phyloP scores from a whole-genome alignment of 257 asterid species.

The Solanum rostratum region DNA sequence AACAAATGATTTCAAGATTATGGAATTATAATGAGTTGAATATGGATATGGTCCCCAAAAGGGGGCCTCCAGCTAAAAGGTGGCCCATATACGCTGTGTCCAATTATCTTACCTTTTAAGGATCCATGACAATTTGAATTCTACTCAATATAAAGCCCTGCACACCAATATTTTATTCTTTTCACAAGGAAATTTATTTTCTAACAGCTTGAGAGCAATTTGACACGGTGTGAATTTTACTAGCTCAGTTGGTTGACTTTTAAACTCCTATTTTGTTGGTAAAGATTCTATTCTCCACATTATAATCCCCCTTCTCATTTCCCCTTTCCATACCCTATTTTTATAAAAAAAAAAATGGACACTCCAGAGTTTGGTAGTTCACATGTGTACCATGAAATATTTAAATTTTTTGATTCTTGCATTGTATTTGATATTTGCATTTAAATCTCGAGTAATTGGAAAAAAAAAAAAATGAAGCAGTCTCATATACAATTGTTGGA shows the following conservation, averaged over 20 bases:
- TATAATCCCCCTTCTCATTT: too few relatives aligned
- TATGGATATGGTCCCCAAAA: not conserved
- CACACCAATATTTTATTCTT: not conserved
- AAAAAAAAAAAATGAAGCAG: too few relatives aligned
- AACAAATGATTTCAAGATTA: not conserved
- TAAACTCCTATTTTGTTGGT: too few relatives aligned
- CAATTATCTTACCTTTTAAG: not conserved
- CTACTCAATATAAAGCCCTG: not conserved
- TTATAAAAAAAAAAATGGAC: too few relatives aligned
- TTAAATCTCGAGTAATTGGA: not conserved
- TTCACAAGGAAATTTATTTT: not conserved
- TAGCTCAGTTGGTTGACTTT: too few relatives aligned
- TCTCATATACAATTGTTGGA: too few relatives aligned
- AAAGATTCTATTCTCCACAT: too few relatives aligned
- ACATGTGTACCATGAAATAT: constrained; percentile 2
- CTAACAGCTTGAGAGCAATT: constrained; percentile 1
- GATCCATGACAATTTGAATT: not conserved
- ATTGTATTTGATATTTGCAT: too few relatives aligned
- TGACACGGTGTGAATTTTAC: too few relatives aligned
- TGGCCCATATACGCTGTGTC: not conserved
- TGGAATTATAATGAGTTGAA: not conserved
- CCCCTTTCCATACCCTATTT: too few relatives aligned
- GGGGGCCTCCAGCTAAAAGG: not conserved
- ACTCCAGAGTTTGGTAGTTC: not conserved
- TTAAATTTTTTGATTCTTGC: not conserved